Conservation (phyloP, 352 stramenopile species). For the Lagenidium giganteum region DNA sequence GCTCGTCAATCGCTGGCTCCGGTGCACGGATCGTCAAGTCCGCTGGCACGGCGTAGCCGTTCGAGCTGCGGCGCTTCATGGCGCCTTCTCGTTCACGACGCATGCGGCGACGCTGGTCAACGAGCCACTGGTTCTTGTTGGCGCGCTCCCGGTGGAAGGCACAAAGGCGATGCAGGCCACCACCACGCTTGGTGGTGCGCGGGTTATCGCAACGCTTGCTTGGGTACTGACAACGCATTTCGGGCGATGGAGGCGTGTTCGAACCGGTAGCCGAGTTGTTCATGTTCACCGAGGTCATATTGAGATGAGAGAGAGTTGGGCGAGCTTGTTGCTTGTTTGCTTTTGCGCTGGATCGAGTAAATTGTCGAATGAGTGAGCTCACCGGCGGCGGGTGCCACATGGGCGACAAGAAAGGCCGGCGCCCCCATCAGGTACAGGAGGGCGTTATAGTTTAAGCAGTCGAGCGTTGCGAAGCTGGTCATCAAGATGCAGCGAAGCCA, state of each 20-base stretch:
- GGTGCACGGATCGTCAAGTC: background rate
- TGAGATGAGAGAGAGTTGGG: too few species aligned
- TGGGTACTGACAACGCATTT: constrained; percentile 40
- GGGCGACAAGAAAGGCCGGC: too few species aligned
- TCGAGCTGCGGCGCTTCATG: background rate
- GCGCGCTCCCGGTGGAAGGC: constrained; percentile 44
- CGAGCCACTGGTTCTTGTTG: constrained; percentile 22
- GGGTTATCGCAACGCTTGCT: constrained; percentile 39
- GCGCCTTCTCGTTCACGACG: constrained; percentile 12
- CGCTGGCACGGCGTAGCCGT: background rate
- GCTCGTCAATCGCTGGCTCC: background rate
- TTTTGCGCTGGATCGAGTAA: too few species aligned
- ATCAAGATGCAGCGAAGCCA: too few species aligned
- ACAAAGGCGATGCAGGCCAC: constrained; percentile 53
- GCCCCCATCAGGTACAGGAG: too few species aligned
- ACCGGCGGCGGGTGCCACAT: too few species aligned
- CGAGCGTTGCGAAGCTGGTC: too few species aligned
- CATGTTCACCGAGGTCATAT: background rate
- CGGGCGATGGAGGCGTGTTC: constrained; percentile 9
- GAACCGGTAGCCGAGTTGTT: background rate
- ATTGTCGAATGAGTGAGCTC: too few species aligned
- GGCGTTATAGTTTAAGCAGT: too few species aligned
- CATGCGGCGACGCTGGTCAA: constrained; percentile 15
- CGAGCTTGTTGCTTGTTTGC: too few species aligned
- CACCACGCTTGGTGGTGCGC: constrained; percentile 48